Conservation (phyloP, 805 yeast species). For the Candida nonsorbophila region DNA sequence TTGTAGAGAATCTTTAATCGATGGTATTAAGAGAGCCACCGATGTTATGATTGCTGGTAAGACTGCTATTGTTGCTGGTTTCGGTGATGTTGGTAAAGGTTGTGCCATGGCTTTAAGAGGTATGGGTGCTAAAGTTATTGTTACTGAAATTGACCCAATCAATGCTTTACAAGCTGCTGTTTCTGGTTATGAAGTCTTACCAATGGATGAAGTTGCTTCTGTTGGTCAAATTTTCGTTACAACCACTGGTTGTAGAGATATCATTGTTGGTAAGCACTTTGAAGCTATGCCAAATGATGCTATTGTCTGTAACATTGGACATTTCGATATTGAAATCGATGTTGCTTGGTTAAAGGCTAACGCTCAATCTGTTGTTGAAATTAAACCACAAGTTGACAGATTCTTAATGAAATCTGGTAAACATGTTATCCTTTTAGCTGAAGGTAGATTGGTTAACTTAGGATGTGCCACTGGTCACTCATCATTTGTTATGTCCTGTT, state of each 20-base stretch:
- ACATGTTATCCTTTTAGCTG: conserved; percentile 94
- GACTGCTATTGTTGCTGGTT: conserved; percentile 98
- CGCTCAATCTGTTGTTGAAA: conserved; percentile 90
- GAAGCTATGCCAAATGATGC: conserved; percentile 97
- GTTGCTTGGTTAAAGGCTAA: conserved; percentile 97
- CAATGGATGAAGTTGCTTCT: conserved; percentile 90
- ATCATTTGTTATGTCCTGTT: conserved; percentile 98
- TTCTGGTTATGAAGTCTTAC: conserved; percentile 94
- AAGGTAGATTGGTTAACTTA: conserved; percentile 98
- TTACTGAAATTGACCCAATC: conserved; percentile 97
- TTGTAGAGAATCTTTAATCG: conserved; percentile 97
- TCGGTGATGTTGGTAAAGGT: conserved; percentile 99
- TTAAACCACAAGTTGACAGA: conserved; percentile 99
- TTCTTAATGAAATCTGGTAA: conserved; percentile 83
- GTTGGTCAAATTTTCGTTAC: conserved; percentile 97
- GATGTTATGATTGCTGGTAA: conserved; percentile 99
- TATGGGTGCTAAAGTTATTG: conserved; percentile 98
- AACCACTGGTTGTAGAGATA: conserved; percentile 99
- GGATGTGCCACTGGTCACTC: conserved; percentile 99
- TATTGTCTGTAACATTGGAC: conserved; percentile 99
- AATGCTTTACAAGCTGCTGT: conserved; percentile 99
- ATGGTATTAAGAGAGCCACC: conserved; percentile 99
- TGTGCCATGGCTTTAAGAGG: conserved; percentile 98
- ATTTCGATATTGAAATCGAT: conserved; percentile 97
- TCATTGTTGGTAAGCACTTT: conserved; percentile 86